Conservation (phyloP, 768 basidiomycete genomes). For the Trametes elegans region DNA sequence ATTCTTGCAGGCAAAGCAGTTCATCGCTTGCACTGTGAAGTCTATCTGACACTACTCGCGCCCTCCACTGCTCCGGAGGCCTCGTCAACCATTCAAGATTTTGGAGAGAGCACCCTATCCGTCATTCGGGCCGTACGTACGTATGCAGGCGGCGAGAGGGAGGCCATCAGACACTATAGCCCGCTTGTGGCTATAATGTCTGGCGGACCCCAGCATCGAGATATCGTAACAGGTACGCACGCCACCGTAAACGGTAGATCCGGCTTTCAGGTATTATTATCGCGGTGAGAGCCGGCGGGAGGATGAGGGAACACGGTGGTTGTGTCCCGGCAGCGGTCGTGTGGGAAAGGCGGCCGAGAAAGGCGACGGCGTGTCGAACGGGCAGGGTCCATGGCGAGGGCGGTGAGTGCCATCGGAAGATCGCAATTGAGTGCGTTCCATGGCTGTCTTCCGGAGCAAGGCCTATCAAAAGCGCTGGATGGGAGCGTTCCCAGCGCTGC, state of each 20-base stretch:
- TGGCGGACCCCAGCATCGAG: too few relatives aligned
- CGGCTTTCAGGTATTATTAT: constrained; percentile 14
- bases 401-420: constrained; percentile 12
- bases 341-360: constrained; percentile 5
- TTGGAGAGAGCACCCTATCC: too few relatives aligned
- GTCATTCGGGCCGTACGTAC: too few relatives aligned
- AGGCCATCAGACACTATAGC: too few relatives aligned
- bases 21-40: too few relatives aligned
- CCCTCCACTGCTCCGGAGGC: too few relatives aligned
- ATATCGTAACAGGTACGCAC: too few relatives aligned
- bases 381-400: not conserved
- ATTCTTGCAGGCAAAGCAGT: too few relatives aligned
- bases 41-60: too few relatives aligned
- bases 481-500: constrained; percentile 19
- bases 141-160: too few relatives aligned
- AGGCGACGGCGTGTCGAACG: constrained; percentile 13
- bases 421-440: constrained; percentile 14
- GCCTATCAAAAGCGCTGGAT: constrained; percentile 16
- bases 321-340: constrained; percentile 7
- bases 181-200: too few relatives aligned
- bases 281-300: constrained; percentile 2
- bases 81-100: too few relatives aligned
- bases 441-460: constrained; percentile 2
- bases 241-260: not conserved
- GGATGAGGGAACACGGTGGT: constrained; percentile 5